Evolutionary conservation across 2,329 filamentous ascomycete species (phyloP).

Genomic region (Boeremia exigua): DNA sequence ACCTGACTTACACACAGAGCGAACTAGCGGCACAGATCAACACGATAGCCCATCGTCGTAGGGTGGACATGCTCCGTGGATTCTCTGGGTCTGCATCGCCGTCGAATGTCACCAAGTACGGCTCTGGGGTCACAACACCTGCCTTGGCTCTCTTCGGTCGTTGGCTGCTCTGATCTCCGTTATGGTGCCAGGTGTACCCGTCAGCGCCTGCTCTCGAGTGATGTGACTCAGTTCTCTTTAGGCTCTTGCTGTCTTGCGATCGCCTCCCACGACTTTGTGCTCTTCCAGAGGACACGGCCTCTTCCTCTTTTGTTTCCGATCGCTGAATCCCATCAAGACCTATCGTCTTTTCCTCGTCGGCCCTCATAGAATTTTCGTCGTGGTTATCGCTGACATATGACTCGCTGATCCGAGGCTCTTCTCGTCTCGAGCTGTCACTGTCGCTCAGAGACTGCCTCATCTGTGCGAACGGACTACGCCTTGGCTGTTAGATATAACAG

Average conservation of each 20-base stretch:
- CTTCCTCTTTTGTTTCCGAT: background rate
- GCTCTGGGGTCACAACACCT: conserved; percentile 24
- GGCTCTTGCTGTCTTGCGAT: conserved; percentile 26
- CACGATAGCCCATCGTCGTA: conserved; percentile 81
- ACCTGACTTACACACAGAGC: conserved; percentile 77
- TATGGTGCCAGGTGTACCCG: conserved; percentile 46
- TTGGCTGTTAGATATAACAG: background rate
- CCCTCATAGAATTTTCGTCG: conserved; percentile 4
- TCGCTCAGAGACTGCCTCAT: conserved; percentile 2
- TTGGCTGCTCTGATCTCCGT: conserved; percentile 31
- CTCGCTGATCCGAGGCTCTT: conserved; percentile 10
- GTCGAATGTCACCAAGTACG: conserved; percentile 77
- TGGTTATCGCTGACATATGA: conserved; percentile 25
- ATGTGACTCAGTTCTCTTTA: conserved; percentile 35
- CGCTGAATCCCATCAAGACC: conserved; percentile 14
- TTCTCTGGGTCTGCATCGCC: conserved; percentile 74
- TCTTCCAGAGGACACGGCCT: conserved; percentile 2
- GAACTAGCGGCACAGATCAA: conserved; percentile 75
- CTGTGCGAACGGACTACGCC: background rate
- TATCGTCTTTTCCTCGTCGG: conserved; percentile 23
- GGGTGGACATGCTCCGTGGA: conserved; percentile 70
- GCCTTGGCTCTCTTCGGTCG: conserved; percentile 30
- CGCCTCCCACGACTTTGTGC: conserved; percentile 8
- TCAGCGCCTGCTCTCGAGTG: conserved; percentile 47
- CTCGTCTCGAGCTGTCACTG: conserved; percentile 14